Percentiles rank a stretch among this genome's conserved stretches.
Conservation (phyloP, 139 green algal species). For the Marvania coccoides region DNA sequence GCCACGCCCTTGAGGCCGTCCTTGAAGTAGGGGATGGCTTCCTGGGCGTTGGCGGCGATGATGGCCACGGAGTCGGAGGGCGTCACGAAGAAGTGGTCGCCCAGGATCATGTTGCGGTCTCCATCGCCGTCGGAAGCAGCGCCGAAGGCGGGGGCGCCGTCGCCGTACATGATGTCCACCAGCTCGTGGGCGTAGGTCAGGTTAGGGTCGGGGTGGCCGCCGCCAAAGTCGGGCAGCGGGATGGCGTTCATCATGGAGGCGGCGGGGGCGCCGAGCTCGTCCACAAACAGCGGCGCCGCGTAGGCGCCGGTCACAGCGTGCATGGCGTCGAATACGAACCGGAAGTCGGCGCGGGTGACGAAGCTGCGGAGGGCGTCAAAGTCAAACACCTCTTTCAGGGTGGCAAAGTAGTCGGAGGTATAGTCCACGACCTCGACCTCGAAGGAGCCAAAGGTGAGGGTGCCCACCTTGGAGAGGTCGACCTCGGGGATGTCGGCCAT, state of each 20-base stretch:
- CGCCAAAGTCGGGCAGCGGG: conserved; percentile 86
- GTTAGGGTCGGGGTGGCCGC: conserved; percentile 98
- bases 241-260: conserved; percentile 45
- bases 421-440: conserved; percentile 94
- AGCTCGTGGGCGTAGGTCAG: conserved; percentile 98
- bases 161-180: conserved; percentile 67
- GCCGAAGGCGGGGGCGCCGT: conserved; percentile 73
- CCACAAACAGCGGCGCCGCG: conserved; percentile 84
- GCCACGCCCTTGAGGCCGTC: conserved; percentile 93
- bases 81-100: conserved; percentile 94
- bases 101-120: conserved; percentile 99
- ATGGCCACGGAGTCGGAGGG: conserved; percentile 96
- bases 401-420: conserved; percentile 86
- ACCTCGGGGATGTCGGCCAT: conserved; percentile 90
- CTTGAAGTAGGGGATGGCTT: conserved; percentile 97
- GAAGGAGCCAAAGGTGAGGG: conserved; percentile 79
- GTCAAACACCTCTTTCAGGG: conserved; percentile 91
- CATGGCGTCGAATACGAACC: conserved; percentile 92
- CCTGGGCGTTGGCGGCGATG: conserved; percentile 93
- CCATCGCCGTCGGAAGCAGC: conserved; percentile 88
- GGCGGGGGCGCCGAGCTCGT: conserved; percentile 60
- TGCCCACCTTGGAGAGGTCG: conserved; percentile 77
- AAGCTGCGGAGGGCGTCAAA: conserved; percentile 83
- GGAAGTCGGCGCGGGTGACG: conserved; percentile 81
- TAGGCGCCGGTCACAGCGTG: conserved; percentile 95